Conservation (phyloP, 2,329 filamentous ascomycete species). For the Sclerotinia sclerotiorum region DNA sequence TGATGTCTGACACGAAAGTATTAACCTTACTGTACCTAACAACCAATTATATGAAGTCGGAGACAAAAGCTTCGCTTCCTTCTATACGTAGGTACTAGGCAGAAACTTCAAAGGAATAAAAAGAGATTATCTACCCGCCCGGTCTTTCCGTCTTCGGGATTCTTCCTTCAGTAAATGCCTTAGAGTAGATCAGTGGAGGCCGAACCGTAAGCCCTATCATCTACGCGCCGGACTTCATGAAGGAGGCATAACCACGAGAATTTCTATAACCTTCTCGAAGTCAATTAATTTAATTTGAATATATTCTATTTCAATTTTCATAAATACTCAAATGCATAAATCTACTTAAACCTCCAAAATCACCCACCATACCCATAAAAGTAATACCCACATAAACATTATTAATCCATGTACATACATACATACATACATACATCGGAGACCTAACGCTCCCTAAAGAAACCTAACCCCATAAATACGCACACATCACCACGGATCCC, state of each 20-base stretch:
- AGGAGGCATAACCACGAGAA: background rate
- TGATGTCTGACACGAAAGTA: background rate
- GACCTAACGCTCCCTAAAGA: conserved; percentile 1
- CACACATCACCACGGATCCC: conserved; percentile 14
- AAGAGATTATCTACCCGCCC: conserved; percentile 4
- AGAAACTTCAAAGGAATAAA: background rate
- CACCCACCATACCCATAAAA: conserved; percentile 9
- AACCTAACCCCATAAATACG: conserved; percentile 16
- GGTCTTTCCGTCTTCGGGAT: background rate
- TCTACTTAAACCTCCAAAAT: background rate
- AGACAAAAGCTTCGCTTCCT: background rate
- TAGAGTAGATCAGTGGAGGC: background rate
- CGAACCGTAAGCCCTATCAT: background rate
- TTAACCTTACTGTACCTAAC: background rate
- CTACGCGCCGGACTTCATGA: background rate
- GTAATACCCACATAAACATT: conserved; percentile 2
- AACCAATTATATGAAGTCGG: background rate
- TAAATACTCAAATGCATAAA: background rate
- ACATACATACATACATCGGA: background rate
- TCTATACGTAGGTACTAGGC: too few species aligned
- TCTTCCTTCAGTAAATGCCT: background rate
- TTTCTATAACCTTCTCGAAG: background rate
- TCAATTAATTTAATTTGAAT: background rate
- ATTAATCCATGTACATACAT: background rate
- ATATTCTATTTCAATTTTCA: background rate